Base-by-base conservation (phyloP, 495 filamentous ascomycete genomes). In the Podospora fimiseda region DNA sequence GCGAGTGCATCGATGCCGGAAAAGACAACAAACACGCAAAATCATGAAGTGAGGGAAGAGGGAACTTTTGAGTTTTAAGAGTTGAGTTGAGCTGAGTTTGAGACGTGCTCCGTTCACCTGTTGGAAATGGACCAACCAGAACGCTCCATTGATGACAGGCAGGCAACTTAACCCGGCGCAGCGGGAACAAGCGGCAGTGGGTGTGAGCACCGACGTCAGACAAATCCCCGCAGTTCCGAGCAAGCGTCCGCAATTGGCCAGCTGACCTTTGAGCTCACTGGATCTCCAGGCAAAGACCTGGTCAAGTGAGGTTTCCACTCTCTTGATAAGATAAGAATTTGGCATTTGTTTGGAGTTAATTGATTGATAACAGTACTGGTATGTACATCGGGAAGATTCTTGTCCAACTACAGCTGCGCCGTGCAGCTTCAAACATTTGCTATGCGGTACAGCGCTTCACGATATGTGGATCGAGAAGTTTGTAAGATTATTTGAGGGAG, bases 1-100 rank as follows among this genome's bases (percentile, higher is more conserved):
- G 52, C 48, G 53, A 41, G 60, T 45, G 60, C 65, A 64, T 68
- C 52, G 64, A 60, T 57, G 18, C 61, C 15, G 19, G 40, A 24
- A 22, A 18, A 37, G 24, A 4, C 46, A 42, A 13, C 40, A 33
- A 36, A 21, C 19, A 52, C 39, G 6, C 13, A 5, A 4, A 41
- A 41, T n/a, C 16, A 41, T 41, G 23, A 23, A 30, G n/a, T n/a
- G n/a, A n/a, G n/a, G n/a, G n/a, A n/a, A n/a, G n/a, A n/a, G n/a
- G n/a, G n/a, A n/a, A n/a, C n/a, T n/a, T n/a, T n/a, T n/a, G 9
- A n/a, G 20, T 47, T 33, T 23, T 47, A n/a, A 30, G 4, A 23
- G 21, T 23, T 36, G 44, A 15, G 39, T 33, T 51, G 44, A 30
- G 49, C 51, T 51, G 38, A 21, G 36, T 9, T 38, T 15, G 30